Base-by-base conservation (phyloP, 495 filamentous ascomycete species). In the Hypoxylon fragiforme region DNA sequence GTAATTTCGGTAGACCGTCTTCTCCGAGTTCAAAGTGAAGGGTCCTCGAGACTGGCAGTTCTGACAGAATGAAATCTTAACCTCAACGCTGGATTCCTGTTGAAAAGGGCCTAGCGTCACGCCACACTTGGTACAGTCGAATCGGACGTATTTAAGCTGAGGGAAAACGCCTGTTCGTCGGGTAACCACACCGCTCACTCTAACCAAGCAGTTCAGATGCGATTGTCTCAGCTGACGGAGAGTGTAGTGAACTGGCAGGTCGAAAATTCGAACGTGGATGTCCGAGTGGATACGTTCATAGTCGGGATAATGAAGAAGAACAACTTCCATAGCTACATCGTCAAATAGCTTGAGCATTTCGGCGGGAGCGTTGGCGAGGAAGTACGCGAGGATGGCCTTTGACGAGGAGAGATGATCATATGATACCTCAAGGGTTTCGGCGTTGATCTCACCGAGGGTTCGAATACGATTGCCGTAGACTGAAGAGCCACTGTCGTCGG, bases 1-100 rank as follows among this genome's bases (percentile, higher is more conserved):
- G 75, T 95, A 99, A 70, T 99, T 99, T 41, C 95, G 85, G 75
- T 97, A 99, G n/a, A 99, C 88, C 0, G 95, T 99, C 79, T 96
- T 92, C 72, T 99, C 94, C 2, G 90, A 90, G 74, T 97, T 97
- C 57, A 99, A 77, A 6, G 87, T 95, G 71, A 99, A 99, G 1
- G 95, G 95, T 3, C 95, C 95, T 35, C 89, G 85, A 30, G 90
- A 95, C 74, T 97, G 95, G 71, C 95, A 99, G 70, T 92, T 95
- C 67, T 97, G 92, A 70, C 95, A 99, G 78, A 88, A 97, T 0
- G 88, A 87, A 65, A 99, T 90, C 72, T 91, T 92, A 66, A 99
- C 92, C 72, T 99, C 95, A 24, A 89, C 83, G 57, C 90, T 95
- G 13, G 90, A 90, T 71, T 99, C 95, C 66, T 99, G 95, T 68